phyloP scores from a whole-genome alignment of 768 basidiomycete species.

The Boletus vermiculosoides region DNA sequence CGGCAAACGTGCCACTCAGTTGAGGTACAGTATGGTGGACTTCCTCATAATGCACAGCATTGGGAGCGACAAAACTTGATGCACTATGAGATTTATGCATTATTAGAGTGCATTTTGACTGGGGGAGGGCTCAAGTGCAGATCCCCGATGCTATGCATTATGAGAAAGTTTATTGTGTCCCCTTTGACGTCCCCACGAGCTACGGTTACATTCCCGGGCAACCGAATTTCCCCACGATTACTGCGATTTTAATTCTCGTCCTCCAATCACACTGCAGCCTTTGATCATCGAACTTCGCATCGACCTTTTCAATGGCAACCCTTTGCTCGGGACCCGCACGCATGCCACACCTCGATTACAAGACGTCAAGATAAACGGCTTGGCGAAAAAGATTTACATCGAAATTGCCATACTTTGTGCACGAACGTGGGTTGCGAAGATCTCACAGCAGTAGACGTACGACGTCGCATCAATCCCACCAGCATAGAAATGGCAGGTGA shows the following conservation, averaged over 20 bases:
- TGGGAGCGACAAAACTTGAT: background rate
- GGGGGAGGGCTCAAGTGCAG: background rate
- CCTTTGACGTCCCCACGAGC: background rate
- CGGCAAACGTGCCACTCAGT: background rate
- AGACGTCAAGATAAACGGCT: background rate
- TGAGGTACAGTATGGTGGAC: background rate
- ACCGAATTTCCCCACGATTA: background rate
- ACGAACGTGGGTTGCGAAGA: background rate
- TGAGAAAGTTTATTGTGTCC: background rate
- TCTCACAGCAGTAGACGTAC: background rate
- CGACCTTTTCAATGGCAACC: too few species aligned
- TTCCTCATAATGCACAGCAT: background rate
- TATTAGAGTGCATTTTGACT: background rate
- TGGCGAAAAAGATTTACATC: background rate
- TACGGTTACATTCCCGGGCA: background rate
- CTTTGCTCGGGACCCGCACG: background rate
- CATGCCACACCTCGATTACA: background rate
- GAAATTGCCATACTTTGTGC: background rate
- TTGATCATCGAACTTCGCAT: background rate
- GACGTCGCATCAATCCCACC: background rate
- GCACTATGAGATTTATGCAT: background rate
- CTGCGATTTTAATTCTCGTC: background rate
- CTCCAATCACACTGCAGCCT: background rate
- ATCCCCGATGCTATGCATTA: background rate
- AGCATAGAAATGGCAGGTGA: background rate